Evolutionary conservation across 345 rosid species (phyloP).

Genomic region (Pugionium cornutum): DNA sequence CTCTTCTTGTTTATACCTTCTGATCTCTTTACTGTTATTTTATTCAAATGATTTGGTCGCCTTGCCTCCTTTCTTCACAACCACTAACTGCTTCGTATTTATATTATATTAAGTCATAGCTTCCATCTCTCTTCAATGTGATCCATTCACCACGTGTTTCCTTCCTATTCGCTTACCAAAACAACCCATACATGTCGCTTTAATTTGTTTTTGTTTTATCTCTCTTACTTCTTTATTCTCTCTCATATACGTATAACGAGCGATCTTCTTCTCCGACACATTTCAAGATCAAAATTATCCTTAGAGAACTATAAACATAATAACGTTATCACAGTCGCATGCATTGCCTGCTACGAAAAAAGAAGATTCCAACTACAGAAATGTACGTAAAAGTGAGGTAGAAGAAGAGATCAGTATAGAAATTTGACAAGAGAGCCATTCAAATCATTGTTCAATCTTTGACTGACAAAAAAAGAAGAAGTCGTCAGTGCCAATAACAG

Average conservation of each 20-base stretch:
- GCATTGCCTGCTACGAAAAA: neutral
- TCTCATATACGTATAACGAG: constrained; percentile 19
- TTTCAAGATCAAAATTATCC: neutral
- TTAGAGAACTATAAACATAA: constrained; percentile 14
- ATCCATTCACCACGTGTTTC: constrained; percentile 37
- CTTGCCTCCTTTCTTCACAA: constrained; percentile 54
- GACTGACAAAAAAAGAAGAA: constrained; percentile 25
- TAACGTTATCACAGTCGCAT: constrained; percentile 15
- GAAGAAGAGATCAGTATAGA: constrained; percentile 9
- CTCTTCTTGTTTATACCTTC: constrained; percentile 19
- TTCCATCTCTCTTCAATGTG: constrained; percentile 25
- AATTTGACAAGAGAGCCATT: constrained; percentile 19
- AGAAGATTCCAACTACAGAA: constrained; percentile 11
- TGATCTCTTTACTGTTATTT: constrained; percentile 6
- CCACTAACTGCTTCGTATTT: constrained; percentile 50
- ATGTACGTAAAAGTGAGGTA: neutral
- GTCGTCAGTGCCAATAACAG: constrained; percentile 16
- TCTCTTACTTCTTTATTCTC: constrained; percentile 18
- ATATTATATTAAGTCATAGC: constrained; percentile 49
- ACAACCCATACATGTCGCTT: constrained; percentile 38
- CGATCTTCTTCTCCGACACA: constrained; percentile 11
- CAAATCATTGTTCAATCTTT: constrained; percentile 27
- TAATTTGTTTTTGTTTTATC: constrained; percentile 15
- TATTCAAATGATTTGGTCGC: constrained; percentile 35
- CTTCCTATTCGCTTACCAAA: constrained; percentile 32